Evolutionary conservation across 163 green algal genomes (phyloP).

Genomic region (Trebouxiophyceae sp.): DNA sequence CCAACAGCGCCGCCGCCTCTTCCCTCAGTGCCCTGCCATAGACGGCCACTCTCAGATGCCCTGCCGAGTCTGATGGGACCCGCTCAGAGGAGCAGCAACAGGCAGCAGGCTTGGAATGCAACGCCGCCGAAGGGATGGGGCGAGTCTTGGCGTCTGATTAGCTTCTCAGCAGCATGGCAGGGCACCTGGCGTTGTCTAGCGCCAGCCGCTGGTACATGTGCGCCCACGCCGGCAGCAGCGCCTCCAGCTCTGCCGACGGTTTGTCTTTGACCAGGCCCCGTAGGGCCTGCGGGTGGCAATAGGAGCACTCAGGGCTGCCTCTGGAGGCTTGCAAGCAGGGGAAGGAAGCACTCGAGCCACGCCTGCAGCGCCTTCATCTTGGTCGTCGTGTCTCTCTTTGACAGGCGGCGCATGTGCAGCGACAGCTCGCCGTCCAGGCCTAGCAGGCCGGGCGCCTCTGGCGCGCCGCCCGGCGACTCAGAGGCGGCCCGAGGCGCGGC

Average conservation of each 20-base stretch:
- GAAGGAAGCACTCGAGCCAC: not conserved
- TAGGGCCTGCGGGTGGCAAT: no score
- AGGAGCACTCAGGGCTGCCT: no score
- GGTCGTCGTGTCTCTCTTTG: conserved; percentile 70
- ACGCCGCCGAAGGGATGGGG: no score
- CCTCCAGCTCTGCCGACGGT: conserved; percentile 21
- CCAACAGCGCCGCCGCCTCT: conserved; percentile 37
- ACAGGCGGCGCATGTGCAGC: conserved; percentile 63
- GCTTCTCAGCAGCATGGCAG: not conserved
- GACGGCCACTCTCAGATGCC: not conserved
- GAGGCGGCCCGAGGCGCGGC: not conserved
- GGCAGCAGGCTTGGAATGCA: no score
- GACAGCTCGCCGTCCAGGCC: conserved; percentile 46
- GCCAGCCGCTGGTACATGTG: conserved; percentile 55
- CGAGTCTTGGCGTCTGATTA: no score
- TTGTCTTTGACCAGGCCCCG: no score
- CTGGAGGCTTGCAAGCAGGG: no score
- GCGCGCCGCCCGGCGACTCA: not conserved
- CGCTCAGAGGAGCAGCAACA: no score
- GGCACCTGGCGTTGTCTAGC: conserved; percentile 48
- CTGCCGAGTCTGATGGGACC: no score
- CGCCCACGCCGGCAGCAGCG: conserved; percentile 49
- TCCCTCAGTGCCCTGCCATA: conserved; percentile 35
- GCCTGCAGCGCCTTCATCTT: conserved; percentile 79
- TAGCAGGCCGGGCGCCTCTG: not conserved